Evolutionary conservation across 228 moss, liverwort and hornwort species (phyloP).

Genomic region (Sphagnum magellanicum): DNA sequence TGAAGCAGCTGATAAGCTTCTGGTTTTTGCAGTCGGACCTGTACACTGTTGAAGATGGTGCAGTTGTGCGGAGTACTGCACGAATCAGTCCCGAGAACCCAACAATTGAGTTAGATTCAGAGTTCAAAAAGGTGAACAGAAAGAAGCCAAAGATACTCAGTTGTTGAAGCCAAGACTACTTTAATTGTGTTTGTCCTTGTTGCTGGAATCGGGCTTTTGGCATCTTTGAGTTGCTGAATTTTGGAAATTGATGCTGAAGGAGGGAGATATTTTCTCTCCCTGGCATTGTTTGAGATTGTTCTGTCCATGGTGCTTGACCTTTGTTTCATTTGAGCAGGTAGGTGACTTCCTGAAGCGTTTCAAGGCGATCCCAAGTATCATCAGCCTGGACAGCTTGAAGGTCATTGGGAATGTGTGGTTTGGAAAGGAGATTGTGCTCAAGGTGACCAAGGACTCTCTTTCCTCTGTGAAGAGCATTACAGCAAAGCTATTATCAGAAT

Average conservation of each 20-base stretch:
- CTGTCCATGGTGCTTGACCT: too few species aligned
- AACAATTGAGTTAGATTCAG: constrained; percentile 67
- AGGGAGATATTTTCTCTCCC: too few species aligned
- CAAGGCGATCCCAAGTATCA: constrained; percentile 92
- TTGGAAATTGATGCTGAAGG: too few species aligned
- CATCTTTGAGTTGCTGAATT: too few species aligned
- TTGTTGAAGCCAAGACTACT: background rate
- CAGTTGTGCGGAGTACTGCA: constrained; percentile 75
- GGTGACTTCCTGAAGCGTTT: constrained; percentile 93
- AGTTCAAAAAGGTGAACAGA: constrained; percentile 79
- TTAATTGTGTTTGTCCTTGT: background rate
- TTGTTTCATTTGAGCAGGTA: constrained; percentile 32
- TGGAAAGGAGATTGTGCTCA: constrained; percentile 59
- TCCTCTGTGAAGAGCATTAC: background rate
- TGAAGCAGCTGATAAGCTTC: background rate
- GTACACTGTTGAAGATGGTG: constrained; percentile 79
- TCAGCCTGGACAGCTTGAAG: constrained; percentile 63
- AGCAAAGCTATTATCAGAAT: background rate
- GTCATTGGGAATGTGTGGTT: constrained; percentile 85
- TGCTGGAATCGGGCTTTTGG: too few species aligned
- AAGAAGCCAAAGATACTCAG: background rate
- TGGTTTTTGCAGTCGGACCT: constrained; percentile 67
- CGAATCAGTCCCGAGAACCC: constrained; percentile 72
- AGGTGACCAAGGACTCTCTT: constrained; percentile 32
- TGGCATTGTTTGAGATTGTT: too few species aligned